Percentiles rank a stretch among this genome's conserved stretches.
phyloP scores from a whole-genome alignment of 202 grass and related monocot genomes.

The Musa balbisiana region DNA sequence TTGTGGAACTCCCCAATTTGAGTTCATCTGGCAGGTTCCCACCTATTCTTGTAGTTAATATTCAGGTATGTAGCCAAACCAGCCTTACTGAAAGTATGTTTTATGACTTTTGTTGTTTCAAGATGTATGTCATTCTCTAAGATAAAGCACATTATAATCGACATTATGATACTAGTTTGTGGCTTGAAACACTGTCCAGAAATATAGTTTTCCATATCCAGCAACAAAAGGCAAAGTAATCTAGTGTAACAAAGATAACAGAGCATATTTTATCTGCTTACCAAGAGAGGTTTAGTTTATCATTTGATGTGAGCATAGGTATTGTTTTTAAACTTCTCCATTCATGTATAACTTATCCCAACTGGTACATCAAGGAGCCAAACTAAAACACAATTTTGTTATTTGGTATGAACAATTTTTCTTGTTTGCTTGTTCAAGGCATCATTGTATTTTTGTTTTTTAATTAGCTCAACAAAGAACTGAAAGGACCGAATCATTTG shows the following conservation, averaged over 20 bases:
- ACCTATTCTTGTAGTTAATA: slow-evolving; percentile 85
- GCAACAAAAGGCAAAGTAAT: neutral
- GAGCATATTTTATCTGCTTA: neutral
- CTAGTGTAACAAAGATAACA: neutral
- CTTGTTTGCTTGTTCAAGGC: too few species aligned
- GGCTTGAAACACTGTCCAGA: neutral
- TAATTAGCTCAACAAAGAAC: too few species aligned
- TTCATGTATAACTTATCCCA: neutral
- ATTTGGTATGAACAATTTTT: too few species aligned
- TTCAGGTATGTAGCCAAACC: slow-evolving; percentile 44
- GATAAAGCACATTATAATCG: too few species aligned
- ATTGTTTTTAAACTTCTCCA: too few species aligned
- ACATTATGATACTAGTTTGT: neutral
- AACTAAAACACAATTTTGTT: too few species aligned
- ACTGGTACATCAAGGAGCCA: neutral
- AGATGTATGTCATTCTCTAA: too few species aligned
- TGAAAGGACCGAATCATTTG: too few species aligned
- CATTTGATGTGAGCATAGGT: neutral
- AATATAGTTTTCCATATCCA: neutral
- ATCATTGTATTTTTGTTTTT: too few species aligned
- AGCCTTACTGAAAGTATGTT: neutral
- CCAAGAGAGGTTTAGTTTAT: neutral
- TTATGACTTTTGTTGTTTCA: neutral
- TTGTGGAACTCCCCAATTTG: slow-evolving; percentile 67
- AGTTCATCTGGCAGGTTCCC: slow-evolving; percentile 58